Evolutionary conservation across 768 basidiomycete species (phyloP).

Genomic region (Pisolithus marmoratus): DNA sequence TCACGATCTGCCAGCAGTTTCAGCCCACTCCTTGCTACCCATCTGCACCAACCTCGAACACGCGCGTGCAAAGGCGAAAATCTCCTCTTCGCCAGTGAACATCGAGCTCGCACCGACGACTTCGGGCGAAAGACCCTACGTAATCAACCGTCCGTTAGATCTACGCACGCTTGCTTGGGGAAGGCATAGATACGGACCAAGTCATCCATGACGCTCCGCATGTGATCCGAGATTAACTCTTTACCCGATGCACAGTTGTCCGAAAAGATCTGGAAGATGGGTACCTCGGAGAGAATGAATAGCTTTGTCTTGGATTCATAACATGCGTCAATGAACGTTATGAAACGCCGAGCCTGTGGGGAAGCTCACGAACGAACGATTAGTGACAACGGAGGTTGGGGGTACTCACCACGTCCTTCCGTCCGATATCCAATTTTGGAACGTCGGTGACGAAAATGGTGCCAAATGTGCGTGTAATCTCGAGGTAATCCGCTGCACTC

Average conservation of each 20-base stretch:
- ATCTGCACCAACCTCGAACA: slow-evolving; percentile 83
- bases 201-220: slow-evolving; percentile 93
- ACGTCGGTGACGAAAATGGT: slow-evolving; percentile 87
- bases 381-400: not conserved
- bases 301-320: slow-evolving; percentile 95
- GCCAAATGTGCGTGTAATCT: slow-evolving; percentile 82
- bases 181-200: slow-evolving; percentile 47
- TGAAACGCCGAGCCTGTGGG: slow-evolving; percentile 82
- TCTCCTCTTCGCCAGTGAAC: slow-evolving; percentile 94
- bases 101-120: slow-evolving; percentile 79
- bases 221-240: slow-evolving; percentile 65
- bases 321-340: slow-evolving; percentile 96
- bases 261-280: slow-evolving; percentile 86
- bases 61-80: slow-evolving; percentile 95
- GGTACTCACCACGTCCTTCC: slow-evolving; percentile 73
- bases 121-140: slow-evolving; percentile 71
- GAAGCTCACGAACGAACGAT: not conserved
- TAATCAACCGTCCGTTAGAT: not conserved
- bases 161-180: not conserved
- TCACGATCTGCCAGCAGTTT: slow-evolving; percentile 30
- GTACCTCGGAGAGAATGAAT: slow-evolving; percentile 88
- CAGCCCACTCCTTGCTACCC: slow-evolving; percentile 86
- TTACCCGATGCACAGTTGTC: slow-evolving; percentile 45
- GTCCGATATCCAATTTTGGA: slow-evolving; percentile 79
- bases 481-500: slow-evolving; percentile 93